phyloP scores from a whole-genome alignment of 2,329 filamentous ascomycete genomes.

The Nemania serpens region DNA sequence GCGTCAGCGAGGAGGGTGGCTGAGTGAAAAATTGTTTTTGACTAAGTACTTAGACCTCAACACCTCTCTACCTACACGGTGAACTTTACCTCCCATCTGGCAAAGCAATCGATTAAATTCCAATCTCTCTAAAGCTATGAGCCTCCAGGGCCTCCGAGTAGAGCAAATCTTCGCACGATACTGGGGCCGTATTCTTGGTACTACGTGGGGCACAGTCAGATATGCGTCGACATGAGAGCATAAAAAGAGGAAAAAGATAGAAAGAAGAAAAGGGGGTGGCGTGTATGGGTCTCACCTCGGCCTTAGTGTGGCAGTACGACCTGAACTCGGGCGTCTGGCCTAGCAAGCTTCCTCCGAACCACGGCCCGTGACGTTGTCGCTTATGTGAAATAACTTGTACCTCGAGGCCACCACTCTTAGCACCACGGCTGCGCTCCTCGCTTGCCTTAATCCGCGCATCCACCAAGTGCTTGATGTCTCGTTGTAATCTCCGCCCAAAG shows the following conservation, averaged over 20 bases:
- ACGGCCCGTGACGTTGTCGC: conserved; percentile 94
- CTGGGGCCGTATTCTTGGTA: conserved; percentile 96
- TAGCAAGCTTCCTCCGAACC: conserved; percentile 96
- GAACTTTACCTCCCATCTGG: neutral
- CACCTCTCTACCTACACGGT: conserved; percentile 4
- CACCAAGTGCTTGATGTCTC: conserved; percentile 95
- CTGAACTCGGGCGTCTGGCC: conserved; percentile 98
- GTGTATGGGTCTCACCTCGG: conserved; percentile 56
- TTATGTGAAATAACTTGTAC: conserved; percentile 98
- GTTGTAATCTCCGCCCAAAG: conserved; percentile 92
- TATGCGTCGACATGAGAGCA: neutral
- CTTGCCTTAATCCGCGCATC: conserved; percentile 91
- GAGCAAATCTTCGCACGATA: conserved; percentile 91
- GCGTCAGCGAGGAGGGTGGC: too few relatives aligned
- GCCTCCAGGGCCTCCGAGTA: conserved; percentile 88
- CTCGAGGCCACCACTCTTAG: conserved; percentile 90
- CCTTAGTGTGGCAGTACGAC: conserved; percentile 97
- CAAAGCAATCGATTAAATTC: neutral
- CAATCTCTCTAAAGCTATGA: conserved; percentile 52
- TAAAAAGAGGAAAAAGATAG: too few relatives aligned
- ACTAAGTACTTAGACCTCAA: neutral
- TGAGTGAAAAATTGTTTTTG: too few relatives aligned
- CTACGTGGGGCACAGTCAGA: conserved; percentile 46
- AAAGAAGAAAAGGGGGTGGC: neutral
- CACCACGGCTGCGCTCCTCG: conserved; percentile 88